Conservation (phyloP, 805 yeast species). For the Candida methanosorbosa region DNA sequence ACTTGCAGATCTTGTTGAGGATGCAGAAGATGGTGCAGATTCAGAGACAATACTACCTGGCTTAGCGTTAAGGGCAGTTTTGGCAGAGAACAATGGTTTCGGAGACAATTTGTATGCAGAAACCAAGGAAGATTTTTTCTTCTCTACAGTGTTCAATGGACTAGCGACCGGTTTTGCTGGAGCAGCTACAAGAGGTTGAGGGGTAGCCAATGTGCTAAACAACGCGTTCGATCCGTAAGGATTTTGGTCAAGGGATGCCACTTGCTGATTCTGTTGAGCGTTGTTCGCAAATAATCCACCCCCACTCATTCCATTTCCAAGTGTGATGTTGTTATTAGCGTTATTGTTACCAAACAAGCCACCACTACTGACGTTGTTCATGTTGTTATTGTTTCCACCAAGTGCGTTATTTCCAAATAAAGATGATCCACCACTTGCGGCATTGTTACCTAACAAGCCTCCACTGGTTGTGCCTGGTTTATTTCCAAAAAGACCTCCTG, state of each 20-base stretch:
- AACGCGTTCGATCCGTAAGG: constrained; percentile 80
- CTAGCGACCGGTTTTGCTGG: constrained; percentile 43
- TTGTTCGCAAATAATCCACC: constrained; percentile 24
- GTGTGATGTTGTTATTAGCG: neutral
- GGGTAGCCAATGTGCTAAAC: constrained; percentile 32
- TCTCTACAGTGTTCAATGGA: constrained; percentile 36
- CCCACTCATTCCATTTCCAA: no score
- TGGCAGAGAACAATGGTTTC: constrained; percentile 39
- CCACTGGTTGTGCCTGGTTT: constrained; percentile 1
- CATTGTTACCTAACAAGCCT: neutral
- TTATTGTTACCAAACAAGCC: constrained; percentile 11
- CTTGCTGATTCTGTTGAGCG: constrained; percentile 1
- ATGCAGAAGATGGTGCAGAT: constrained; percentile 10
- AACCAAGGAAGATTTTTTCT: constrained; percentile 52
- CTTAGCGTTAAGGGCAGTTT: constrained; percentile 11
- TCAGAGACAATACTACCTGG: constrained; percentile 15
- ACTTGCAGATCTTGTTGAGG: constrained; percentile 16
- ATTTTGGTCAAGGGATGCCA: constrained; percentile 26
- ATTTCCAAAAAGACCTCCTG: constrained; percentile 12
- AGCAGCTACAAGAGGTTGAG: constrained; percentile 30
- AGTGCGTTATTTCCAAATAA: no score
- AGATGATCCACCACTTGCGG: constrained; percentile 6
- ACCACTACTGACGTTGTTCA: constrained; percentile 4
- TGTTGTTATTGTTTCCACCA: constrained; percentile 8
- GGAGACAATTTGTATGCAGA: constrained; percentile 61